A percentile compares a stretch with the other conserved stretches of the same genome.
These are phyloP conservation scores for Chondrus crispus DNA, from an alignment of 23 red algal species.

Conservation along the genomic window DNA sequence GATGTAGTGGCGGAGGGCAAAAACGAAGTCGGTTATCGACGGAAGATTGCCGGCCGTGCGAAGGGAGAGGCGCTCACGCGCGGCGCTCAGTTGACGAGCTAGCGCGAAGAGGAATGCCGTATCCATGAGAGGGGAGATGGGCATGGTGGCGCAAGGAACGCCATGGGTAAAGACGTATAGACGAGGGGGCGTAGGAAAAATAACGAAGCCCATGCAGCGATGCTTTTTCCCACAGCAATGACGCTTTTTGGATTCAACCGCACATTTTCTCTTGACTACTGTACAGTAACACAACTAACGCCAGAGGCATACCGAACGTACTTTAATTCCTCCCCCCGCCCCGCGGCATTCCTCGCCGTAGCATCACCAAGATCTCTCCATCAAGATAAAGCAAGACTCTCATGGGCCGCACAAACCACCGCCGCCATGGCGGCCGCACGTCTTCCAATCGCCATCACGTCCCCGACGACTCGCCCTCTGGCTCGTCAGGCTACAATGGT, in stretches of 20 bases:
- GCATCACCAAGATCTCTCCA: too few relatives aligned
- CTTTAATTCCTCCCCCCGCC: too few relatives aligned
- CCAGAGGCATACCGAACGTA: too few relatives aligned
- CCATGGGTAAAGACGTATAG: not conserved
- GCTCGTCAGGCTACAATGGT: conserved; percentile 14
- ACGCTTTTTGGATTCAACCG: too few relatives aligned
- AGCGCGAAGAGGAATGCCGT: conserved; percentile 14
- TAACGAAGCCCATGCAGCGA: too few relatives aligned
- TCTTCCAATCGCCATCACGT: not conserved
- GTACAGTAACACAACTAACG: too few relatives aligned
- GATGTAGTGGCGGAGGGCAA: conserved; percentile 51
- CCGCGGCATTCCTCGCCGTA: too few relatives aligned
- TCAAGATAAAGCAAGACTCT: too few relatives aligned
- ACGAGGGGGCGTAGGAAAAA: too few relatives aligned
- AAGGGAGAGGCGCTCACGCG: conserved; percentile 40
- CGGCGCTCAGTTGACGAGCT: conserved; percentile 41
- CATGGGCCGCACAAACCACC: not conserved
- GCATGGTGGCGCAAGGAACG: not conserved
- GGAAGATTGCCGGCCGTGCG: conserved; percentile 54
- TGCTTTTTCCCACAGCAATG: too few relatives aligned
- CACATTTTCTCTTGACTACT: too few relatives aligned
- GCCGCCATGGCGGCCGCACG: not conserved
- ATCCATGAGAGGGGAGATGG: conserved; percentile 33
- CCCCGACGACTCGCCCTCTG: not conserved
- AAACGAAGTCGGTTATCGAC: conserved; percentile 11